These are phyloP conservation scores for Pseudognaphalium luteoalbum DNA, from an alignment of 129 eudicot genomes.

Conservation along the genomic window DNA sequence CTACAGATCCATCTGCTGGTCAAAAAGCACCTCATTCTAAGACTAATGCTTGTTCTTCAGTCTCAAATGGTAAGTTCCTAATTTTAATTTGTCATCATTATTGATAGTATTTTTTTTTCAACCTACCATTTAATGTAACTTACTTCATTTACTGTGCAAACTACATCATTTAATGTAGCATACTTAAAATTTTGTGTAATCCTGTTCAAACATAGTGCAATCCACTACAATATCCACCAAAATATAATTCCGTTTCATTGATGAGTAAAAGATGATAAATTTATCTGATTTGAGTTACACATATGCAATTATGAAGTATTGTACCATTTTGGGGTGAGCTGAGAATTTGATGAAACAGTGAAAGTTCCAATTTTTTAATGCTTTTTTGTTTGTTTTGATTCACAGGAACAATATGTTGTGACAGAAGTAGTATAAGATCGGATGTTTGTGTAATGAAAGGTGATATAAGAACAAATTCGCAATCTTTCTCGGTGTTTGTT, in stretches of 20 bases:
- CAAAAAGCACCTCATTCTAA: constrained; percentile 39
- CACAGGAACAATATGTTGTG: constrained; percentile 94
- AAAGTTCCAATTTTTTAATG: constrained; percentile 3
- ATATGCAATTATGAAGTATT: neutral
- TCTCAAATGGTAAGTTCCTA: constrained; percentile 60
- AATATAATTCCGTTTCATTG: neutral
- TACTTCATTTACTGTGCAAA: neutral
- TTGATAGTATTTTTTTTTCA: neutral
- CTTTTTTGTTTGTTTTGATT: neutral
- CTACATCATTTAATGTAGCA: neutral
- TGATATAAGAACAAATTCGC: constrained; percentile 78
- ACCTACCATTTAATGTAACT: neutral
- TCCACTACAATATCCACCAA: neutral
- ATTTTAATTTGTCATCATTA: neutral
- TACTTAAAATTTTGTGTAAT: no score
- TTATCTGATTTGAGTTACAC: neutral
- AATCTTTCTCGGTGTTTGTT: constrained; percentile 63
- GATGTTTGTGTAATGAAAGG: constrained; percentile 90
- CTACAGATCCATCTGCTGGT: constrained; percentile 62
- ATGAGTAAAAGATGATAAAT: neutral
- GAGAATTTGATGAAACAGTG: constrained; percentile 29
- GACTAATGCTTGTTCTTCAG: constrained; percentile 62
- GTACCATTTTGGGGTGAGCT: neutral
- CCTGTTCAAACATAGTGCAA: no score
- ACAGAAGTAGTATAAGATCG: constrained; percentile 69